phyloP scores from a whole-genome alignment of 2,329 filamentous ascomycete genomes.

The Elsinoe arachidis region DNA sequence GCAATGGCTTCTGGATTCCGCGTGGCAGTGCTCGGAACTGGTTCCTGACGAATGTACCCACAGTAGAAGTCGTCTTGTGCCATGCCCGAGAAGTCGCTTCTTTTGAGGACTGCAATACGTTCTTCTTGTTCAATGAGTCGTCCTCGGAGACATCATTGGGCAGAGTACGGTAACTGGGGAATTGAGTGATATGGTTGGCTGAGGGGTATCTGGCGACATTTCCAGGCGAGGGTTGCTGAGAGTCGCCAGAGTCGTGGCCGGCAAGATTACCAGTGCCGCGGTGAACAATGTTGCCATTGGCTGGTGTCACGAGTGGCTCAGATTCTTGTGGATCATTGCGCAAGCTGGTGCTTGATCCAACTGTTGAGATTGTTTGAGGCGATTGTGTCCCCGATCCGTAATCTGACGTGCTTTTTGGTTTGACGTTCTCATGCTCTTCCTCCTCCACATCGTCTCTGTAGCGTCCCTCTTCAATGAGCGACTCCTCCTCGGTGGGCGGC shows the following conservation, averaged over 20 bases:
- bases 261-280: conserved; percentile 31
- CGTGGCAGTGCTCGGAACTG: conserved; percentile 45
- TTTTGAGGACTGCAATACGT: conserved; percentile 17
- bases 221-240: conserved; percentile 23
- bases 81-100: background rate
- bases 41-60: conserved; percentile 27
- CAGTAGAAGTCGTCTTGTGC: conserved; percentile 16
- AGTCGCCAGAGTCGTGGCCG: conserved; percentile 30
- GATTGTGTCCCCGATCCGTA: conserved; percentile 40
- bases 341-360: conserved; percentile 21
- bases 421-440: conserved; percentile 37
- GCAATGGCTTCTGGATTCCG: conserved; percentile 43
- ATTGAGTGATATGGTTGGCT: conserved; percentile 43
- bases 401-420: conserved; percentile 30
- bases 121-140: conserved; percentile 21
- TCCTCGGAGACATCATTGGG: conserved; percentile 15
- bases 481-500: conserved; percentile 54
- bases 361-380: conserved; percentile 29
- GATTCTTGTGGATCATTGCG: conserved; percentile 25
- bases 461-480: conserved; percentile 41
- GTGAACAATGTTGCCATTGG: conserved; percentile 39
- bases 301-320: conserved; percentile 34
- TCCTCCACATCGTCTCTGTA: conserved; percentile 43
- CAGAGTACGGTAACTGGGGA: conserved; percentile 28
- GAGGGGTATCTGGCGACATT: background rate